Evolutionary conservation across 2,329 filamentous ascomycete genomes (phyloP), one percentile per base, ranked within the genome.

Genomic region (Didymella sp.): DNA sequence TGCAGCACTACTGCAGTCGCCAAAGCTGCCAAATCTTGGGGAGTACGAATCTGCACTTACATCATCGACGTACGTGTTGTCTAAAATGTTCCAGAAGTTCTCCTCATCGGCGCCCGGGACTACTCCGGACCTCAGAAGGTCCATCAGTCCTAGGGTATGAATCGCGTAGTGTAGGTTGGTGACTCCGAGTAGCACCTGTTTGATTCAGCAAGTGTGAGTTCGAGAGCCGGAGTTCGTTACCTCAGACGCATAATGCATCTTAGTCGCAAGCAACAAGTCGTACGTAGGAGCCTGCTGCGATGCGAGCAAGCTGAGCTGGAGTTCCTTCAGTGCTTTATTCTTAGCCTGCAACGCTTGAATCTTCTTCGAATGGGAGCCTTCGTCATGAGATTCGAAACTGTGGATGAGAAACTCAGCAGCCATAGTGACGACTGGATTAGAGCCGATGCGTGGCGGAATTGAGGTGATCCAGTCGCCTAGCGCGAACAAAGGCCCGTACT

Each of bases 51-150:
- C 5, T 37, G 6, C 3, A 31, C 51, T 44, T 15, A 50, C 52
- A 31, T 56, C 52, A 19, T 56, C 52, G 8, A 56, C 22, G 15
- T 56, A 56, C 2, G 52, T 56, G n/a, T 44, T 56, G n/a, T 56
- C 46, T 2, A 56, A 17, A 11, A 56, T 44, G 12, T 43, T 38
- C 52, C 52, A 56, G 12, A 56, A 38, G 7, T 33, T 11, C 21
- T 56, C 17, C 19, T 35, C 31, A 40, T 56, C 52, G 2, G 40
- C 46, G 3, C 33, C 40, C 4, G 52, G n/a, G 3, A 25, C 15
- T 4, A 28, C 12, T 1, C 45, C 52, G 13, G 33, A 33, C 11
- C 28, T 50, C 15, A 50, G n/a, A n/a, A 56, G 41, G 9, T 50
- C 52, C 17, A 41, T 49, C 2, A 56, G 40, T 2, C 52, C 52